A percentile compares a stretch with the other conserved stretches of the same genome.
Conservation (phyloP, 192 early-diverging fungal genomes). For the Paraglomus brasilianum region DNA sequence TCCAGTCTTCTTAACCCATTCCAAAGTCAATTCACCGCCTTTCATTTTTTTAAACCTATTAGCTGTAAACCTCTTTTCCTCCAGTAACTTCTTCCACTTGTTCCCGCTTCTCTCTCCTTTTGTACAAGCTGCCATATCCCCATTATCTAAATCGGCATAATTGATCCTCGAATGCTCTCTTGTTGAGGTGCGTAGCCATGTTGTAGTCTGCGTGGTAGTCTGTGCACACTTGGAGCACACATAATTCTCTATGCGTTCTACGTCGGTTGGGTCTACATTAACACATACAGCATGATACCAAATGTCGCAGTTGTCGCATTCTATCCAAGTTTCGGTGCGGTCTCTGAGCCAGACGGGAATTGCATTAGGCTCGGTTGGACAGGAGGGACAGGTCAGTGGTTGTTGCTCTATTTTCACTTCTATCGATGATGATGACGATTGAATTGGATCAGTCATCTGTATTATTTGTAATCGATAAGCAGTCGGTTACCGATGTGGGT, state of each 20-base stretch:
- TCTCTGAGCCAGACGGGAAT: no score
- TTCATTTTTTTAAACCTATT: slow-evolving; percentile 67
- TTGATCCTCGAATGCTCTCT: slow-evolving; percentile 63
- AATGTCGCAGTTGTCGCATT: slow-evolving; percentile 63
- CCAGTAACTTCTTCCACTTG: slow-evolving; percentile 76
- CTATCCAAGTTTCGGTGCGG: slow-evolving; percentile 52
- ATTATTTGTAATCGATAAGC: no score
- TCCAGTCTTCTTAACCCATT: slow-evolving; percentile 62
- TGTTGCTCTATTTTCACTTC: no score
- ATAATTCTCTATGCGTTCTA: slow-evolving; percentile 62
- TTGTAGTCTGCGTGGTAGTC: slow-evolving; percentile 34
- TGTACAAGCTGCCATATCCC: slow-evolving; percentile 45
- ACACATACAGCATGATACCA: slow-evolving; percentile 72
- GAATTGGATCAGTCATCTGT: no score
- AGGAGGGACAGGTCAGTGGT: no score
- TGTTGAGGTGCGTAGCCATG: slow-evolving; percentile 55
- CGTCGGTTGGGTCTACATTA: slow-evolving; percentile 51
- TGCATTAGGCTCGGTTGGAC: no score
- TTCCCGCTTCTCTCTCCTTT: slow-evolving; percentile 55
- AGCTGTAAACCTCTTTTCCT: slow-evolving; percentile 61
- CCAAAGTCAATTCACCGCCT: slow-evolving; percentile 66
- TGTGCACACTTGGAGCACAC: slow-evolving; percentile 58
- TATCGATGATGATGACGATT: no score
- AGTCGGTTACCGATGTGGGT: no score
- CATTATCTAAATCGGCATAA: slow-evolving; percentile 83